phyloP scores from a whole-genome alignment of 805 yeast genomes.

The Kluyveromyces starmeri region DNA sequence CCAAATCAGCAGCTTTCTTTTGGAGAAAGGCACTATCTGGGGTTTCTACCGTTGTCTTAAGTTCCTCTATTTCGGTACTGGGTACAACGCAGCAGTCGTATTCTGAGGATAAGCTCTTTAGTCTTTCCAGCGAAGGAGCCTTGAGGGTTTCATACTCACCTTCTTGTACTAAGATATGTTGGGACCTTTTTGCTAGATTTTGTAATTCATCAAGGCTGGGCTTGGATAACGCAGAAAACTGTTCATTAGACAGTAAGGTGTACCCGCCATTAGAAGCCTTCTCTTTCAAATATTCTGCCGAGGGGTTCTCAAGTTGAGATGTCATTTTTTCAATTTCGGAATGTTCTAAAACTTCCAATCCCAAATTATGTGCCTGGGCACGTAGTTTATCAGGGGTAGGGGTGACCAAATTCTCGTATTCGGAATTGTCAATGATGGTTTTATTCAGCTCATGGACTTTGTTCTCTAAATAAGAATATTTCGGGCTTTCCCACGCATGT shows the following conservation, averaged over 20 bases:
- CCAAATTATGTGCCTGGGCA: conserved; percentile 10
- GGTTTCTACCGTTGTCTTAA: conserved; percentile 4
- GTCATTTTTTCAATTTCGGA: conserved; percentile 7
- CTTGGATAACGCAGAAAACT: neutral
- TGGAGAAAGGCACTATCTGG: conserved; percentile 12
- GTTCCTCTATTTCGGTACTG: neutral
- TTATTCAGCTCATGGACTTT: neutral
- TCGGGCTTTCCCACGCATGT: conserved; percentile 7
- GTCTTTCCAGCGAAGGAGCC: neutral
- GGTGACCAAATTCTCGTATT: neutral
- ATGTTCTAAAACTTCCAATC: conserved; percentile 12
- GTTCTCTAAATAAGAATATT: conserved; percentile 8
- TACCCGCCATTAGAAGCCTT: neutral
- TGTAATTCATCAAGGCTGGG: conserved; percentile 4
- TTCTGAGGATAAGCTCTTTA: neutral
- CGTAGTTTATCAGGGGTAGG: conserved; percentile 10
- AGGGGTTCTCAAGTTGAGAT: neutral
- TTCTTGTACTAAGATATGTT: neutral
- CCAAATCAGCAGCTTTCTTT: conserved; percentile 8
- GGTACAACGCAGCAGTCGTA: neutral
- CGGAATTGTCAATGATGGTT: neutral
- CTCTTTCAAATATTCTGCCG: conserved; percentile 1
- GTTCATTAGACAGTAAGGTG: neutral
- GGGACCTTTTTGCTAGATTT: neutral
- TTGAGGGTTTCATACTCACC: neutral